Evolutionary conservation across 768 basidiomycete species (phyloP).

Genomic region (Pisolithus marmoratus): DNA sequence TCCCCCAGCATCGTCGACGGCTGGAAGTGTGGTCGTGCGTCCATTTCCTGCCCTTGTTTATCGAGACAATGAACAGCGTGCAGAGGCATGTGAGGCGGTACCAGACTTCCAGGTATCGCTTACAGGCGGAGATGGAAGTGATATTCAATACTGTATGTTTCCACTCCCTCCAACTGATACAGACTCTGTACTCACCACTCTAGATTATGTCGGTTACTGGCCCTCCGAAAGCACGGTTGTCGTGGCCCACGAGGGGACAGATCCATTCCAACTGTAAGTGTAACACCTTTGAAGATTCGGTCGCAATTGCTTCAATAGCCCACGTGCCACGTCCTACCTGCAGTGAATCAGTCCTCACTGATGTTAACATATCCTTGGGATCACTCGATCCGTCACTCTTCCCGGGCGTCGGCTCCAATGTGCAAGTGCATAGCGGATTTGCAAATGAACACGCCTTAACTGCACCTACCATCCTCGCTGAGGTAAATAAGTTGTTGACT

Average conservation of each 20-base stretch:
- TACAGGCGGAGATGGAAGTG: slow-evolving; percentile 47
- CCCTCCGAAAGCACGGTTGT: slow-evolving; percentile 44
- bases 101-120: slow-evolving; percentile 30
- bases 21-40: slow-evolving; percentile 43
- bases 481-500: slow-evolving; percentile 37
- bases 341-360: slow-evolving; percentile 48
- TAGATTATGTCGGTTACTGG: slow-evolving; percentile 56
- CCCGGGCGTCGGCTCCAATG: slow-evolving; percentile 42
- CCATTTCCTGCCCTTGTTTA: background rate
- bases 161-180: too few species aligned
- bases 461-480: slow-evolving; percentile 38
- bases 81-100: slow-evolving; percentile 35
- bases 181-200: background rate
- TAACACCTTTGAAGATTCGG: too few species aligned
- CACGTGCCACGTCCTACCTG: background rate
- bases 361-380: slow-evolving; percentile 36
- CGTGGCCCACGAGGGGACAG: slow-evolving; percentile 60
- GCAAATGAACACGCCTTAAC: slow-evolving; percentile 44
- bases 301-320: background rate
- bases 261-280: slow-evolving; percentile 47
- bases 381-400: slow-evolving; percentile 43
- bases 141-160: slow-evolving; percentile 41
- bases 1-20: slow-evolving; percentile 27
- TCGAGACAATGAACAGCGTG: background rate
- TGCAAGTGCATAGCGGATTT: slow-evolving; percentile 52